Evolutionary conservation across 257 asterid genomes (phyloP).

Genomic region (Solanum bukasovii): DNA sequence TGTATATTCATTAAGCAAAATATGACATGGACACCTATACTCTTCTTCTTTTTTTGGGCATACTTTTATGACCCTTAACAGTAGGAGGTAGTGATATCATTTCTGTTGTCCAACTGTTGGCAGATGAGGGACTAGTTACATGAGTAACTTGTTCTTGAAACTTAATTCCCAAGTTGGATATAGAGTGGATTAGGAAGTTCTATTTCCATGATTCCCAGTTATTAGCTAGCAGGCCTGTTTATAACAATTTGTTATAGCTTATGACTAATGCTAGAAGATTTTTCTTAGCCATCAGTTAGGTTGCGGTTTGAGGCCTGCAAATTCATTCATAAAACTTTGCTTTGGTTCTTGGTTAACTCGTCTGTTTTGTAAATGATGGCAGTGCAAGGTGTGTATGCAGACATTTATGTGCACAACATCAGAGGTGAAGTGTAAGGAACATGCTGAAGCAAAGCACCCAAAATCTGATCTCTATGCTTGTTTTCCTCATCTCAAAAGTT

Average conservation of each 20-base stretch:
- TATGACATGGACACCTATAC: background rate
- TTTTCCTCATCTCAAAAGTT: slow-evolving; percentile 70
- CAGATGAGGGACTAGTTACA: background rate
- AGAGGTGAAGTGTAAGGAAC: slow-evolving; percentile 92
- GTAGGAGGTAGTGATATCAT: background rate
- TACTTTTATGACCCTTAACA: background rate
- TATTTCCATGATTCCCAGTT: background rate
- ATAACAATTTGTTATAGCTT: background rate
- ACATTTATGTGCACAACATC: slow-evolving; percentile 87
- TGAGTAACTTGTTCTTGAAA: background rate
- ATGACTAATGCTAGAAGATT: background rate
- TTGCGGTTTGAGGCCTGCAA: background rate
- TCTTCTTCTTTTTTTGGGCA: background rate
- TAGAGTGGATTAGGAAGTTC: background rate
- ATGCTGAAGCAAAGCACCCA: slow-evolving; percentile 91
- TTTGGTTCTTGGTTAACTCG: background rate
- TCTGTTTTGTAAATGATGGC: slow-evolving; percentile 8
- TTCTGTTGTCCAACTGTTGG: background rate
- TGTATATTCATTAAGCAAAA: background rate
- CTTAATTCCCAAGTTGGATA: background rate
- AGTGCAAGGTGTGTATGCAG: slow-evolving; percentile 90
- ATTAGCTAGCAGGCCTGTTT: background rate
- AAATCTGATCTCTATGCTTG: slow-evolving; percentile 48
- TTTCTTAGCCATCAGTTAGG: background rate
- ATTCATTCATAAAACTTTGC: background rate